These are phyloP conservation scores for Annulohypoxylon bovei DNA, from an alignment of 495 filamentous ascomycete genomes.

Conservation along the genomic window DNA sequence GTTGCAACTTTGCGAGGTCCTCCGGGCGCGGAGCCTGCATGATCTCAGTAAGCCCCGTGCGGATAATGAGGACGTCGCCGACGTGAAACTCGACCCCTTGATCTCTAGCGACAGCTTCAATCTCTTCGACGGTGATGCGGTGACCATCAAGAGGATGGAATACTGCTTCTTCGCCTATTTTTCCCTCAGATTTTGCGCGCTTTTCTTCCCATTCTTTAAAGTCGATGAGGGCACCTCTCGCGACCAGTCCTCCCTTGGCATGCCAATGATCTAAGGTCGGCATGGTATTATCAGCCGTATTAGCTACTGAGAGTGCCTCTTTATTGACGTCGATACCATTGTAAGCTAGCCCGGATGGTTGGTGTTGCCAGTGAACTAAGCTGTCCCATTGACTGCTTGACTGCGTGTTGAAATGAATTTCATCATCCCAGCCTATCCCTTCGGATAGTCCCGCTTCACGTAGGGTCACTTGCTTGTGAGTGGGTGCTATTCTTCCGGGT, in stretches of 20 bases:
- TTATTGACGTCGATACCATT: conserved; percentile 58
- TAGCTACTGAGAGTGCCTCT: conserved; percentile 36
- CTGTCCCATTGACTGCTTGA: conserved; percentile 83
- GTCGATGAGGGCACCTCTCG: conserved; percentile 68
- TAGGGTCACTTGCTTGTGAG: conserved; percentile 61
- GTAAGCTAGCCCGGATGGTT: conserved; percentile 60
- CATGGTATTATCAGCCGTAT: conserved; percentile 43
- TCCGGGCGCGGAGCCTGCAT: conserved; percentile 59
- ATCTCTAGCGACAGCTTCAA: conserved; percentile 66
- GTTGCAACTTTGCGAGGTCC: conserved; percentile 57
- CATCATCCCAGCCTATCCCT: conserved; percentile 54
- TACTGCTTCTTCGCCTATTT: conserved; percentile 34
- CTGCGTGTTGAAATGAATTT: conserved; percentile 80
- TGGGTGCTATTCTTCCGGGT: conserved; percentile 62
- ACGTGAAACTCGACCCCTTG: conserved; percentile 66
- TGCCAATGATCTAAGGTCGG: conserved; percentile 58
- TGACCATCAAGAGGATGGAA: conserved; percentile 68
- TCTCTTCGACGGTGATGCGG: conserved; percentile 66
- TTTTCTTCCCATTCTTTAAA: conserved; percentile 55
- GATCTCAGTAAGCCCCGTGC: conserved; percentile 70
- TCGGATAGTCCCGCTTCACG: conserved; percentile 48
- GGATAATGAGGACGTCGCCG: conserved; percentile 73
- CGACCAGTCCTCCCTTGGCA: conserved; percentile 60
- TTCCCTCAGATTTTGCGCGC: conserved; percentile 52
- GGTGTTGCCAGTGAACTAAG: conserved; percentile 69